These are phyloP conservation scores for Magnolia sinica DNA, from an alignment of 164 flowering plant species.

Conservation along the genomic window DNA sequence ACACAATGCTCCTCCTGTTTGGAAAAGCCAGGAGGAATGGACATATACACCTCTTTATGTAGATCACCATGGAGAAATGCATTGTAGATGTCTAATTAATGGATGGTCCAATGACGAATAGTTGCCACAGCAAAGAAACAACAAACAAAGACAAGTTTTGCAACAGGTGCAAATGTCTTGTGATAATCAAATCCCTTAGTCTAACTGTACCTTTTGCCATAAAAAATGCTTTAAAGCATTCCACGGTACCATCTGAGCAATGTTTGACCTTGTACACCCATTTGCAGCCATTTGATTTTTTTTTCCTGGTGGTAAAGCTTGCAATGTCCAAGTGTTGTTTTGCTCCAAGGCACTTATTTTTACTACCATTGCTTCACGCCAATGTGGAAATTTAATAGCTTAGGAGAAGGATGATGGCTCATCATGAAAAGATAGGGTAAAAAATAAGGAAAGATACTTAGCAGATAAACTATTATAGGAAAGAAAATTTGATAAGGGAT, in stretches of 20 bases:
- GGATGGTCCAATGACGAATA: too few relatives aligned
- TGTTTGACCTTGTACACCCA: background rate
- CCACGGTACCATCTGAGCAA: background rate
- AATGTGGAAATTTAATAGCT: background rate
- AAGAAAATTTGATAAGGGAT: background rate
- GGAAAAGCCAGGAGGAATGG: too few relatives aligned
- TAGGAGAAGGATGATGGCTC: background rate
- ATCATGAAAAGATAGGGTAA: background rate
- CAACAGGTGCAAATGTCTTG: too few relatives aligned
- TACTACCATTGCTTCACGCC: background rate
- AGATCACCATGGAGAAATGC: too few relatives aligned
- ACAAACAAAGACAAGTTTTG: too few relatives aligned
- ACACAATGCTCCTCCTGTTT: too few relatives aligned
- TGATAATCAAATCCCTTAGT: too few relatives aligned
- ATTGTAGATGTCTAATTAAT: too few relatives aligned
- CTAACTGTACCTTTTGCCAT: background rate
- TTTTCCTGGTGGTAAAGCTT: background rate
- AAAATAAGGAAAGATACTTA: background rate
- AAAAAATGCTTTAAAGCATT: background rate
- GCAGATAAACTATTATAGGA: background rate
- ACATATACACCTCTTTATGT: background rate
- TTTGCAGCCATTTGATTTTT: background rate
- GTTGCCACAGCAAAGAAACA: too few relatives aligned
- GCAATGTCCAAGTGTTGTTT: background rate
- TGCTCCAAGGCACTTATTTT: background rate